These are phyloP conservation scores for Corylus avellana DNA, from an alignment of 306 rosid species.

Conservation along the genomic window DNA sequence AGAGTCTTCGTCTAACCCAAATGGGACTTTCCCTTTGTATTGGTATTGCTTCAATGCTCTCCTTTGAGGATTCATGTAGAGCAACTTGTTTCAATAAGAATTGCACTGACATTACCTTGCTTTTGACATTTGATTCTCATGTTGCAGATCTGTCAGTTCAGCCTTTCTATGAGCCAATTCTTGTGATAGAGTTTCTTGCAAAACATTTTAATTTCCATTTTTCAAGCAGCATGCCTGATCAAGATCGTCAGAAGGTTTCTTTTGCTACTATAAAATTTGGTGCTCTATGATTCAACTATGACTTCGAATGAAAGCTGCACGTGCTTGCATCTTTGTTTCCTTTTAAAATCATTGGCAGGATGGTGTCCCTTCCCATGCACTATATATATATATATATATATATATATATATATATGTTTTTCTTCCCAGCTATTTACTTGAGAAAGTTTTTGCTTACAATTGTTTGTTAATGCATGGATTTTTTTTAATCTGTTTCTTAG, in stretches of 20 bases:
- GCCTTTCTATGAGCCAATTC: constrained; percentile 59
- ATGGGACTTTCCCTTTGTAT: constrained; percentile 35
- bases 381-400: no score
- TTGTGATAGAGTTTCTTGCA: constrained; percentile 39
- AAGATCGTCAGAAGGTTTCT: constrained; percentile 60
- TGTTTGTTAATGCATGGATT: background rate
- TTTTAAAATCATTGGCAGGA: background rate
- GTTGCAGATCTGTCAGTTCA: constrained; percentile 70
- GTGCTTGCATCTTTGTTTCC: background rate
- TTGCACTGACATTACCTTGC: background rate
- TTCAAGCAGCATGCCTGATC: constrained; percentile 44
- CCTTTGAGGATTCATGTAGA: background rate
- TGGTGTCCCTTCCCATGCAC: background rate
- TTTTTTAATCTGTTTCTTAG: background rate
- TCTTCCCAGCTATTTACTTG: background rate
- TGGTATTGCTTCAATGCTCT: constrained; percentile 34
- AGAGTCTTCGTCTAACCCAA: constrained; percentile 42
- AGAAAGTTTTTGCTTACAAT: background rate
- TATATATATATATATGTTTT: no score
- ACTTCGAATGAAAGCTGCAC: background rate
- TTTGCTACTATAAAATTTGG: background rate
- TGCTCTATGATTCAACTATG: background rate
- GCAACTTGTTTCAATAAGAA: background rate
- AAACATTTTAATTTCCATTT: constrained; percentile 35
- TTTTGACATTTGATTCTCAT: background rate